Evolutionary conservation across 352 stramenopile species (phyloP).

Genomic region (Pythium periplocum): DNA sequence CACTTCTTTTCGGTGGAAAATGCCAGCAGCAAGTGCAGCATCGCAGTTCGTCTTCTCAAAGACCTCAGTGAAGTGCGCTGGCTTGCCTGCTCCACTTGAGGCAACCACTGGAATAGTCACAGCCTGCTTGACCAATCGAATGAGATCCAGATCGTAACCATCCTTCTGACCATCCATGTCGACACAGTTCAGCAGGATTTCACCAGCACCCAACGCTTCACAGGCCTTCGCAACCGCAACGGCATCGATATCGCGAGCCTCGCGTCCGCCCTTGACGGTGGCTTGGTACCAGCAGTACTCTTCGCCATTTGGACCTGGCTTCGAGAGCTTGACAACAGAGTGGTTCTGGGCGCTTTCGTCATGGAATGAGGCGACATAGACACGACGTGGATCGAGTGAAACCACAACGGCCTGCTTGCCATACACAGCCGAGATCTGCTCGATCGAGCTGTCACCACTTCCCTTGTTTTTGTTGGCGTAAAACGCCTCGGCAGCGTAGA

Average conservation of each 20-base stretch:
- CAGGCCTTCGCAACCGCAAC: conserved; percentile 83
- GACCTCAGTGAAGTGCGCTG: conserved; percentile 94
- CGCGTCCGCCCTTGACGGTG: conserved; percentile 95
- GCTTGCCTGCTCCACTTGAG: conserved; percentile 93
- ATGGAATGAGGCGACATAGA: conserved; percentile 80
- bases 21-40: conserved; percentile 96
- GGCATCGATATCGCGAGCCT: conserved; percentile 85
- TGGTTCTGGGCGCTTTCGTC: conserved; percentile 57
- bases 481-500: conserved; percentile 91
- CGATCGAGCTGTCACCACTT: conserved; percentile 87
- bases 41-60: conserved; percentile 91
- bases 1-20: conserved; percentile 98
- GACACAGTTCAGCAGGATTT: conserved; percentile 98
- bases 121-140: conserved; percentile 68
- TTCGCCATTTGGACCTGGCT: conserved; percentile 91
- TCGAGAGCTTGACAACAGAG: conserved; percentile 61
- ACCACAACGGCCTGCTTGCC: conserved; percentile 97
- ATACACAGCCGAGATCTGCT: conserved; percentile 96
- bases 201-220: conserved; percentile 93
- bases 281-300: conserved; percentile 97
- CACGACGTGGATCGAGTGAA: conserved; percentile 93
- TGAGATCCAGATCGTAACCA: conserved; percentile 77
- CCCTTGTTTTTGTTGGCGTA: conserved; percentile 71
- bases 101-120: conserved; percentile 97
- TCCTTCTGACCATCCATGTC: conserved; percentile 97